Conservation (phyloP, 257 asterid genomes). For the Cordia subcordata region DNA sequence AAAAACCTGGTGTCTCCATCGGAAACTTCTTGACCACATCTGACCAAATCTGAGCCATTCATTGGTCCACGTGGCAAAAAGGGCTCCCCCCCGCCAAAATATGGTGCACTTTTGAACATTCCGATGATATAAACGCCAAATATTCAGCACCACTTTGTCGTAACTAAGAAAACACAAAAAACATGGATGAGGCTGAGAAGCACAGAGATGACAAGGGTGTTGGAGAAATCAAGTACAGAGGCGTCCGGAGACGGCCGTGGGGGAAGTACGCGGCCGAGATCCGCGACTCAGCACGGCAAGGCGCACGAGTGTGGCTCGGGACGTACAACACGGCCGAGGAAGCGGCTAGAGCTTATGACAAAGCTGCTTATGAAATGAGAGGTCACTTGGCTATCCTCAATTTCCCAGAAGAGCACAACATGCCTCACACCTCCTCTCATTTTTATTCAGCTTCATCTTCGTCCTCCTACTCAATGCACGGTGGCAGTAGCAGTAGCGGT, state of each 20-base stretch:
- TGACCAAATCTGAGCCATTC: constrained; percentile 10
- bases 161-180: not conserved
- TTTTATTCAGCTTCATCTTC: constrained; percentile 17
- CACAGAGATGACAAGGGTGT: not conserved
- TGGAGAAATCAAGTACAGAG: constrained; percentile 50
- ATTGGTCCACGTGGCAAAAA: constrained; percentile 24
- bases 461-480: constrained; percentile 16
- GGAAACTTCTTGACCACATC: constrained; percentile 39
- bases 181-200: constrained; percentile 10
- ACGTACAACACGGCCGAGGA: constrained; percentile 51
- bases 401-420: constrained; percentile 47
- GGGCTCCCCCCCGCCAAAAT: constrained; percentile 9
- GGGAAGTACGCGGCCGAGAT: constrained; percentile 75
- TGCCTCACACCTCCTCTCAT: constrained; percentile 54
- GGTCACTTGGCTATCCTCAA: constrained; percentile 63
- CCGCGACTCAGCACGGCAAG: constrained; percentile 46
- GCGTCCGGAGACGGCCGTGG: constrained; percentile 65
- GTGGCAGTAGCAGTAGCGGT: too few relatives aligned
- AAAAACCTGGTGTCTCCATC: constrained; percentile 23
- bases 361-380: constrained; percentile 53
- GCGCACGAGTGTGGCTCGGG: constrained; percentile 68
- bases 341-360: constrained; percentile 63
- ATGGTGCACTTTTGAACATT: constrained; percentile 2
- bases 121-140: constrained; percentile 9
- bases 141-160: constrained; percentile 33